phyloP scores from a whole-genome alignment of 139 green algal species.

The Picochlorum sp. region DNA sequence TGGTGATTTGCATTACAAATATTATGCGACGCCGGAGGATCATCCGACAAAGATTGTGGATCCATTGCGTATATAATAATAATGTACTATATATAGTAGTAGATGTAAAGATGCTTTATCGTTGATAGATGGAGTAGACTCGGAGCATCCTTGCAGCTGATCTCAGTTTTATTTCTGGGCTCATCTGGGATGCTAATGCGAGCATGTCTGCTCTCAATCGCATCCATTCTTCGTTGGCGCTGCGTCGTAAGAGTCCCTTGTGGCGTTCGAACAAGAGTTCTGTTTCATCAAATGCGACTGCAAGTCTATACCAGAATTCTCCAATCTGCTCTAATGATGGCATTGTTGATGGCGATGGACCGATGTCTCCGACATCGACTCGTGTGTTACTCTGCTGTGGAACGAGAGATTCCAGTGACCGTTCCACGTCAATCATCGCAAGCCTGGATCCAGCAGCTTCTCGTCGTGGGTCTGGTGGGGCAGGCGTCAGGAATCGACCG shows the following conservation, averaged over 20 bases:
- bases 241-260: slow-evolving; percentile 18
- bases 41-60: slow-evolving; percentile 26
- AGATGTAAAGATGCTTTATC: slow-evolving; percentile 2
- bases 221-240: slow-evolving; percentile 47
- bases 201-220: slow-evolving; percentile 41
- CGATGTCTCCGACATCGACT: neutral
- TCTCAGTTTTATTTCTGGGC: slow-evolving; percentile 26
- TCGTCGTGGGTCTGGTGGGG: slow-evolving; percentile 42
- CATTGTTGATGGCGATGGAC: no score
- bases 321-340: slow-evolving; percentile 17
- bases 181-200: slow-evolving; percentile 23
- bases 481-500: slow-evolving; percentile 32
- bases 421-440: slow-evolving; percentile 51
- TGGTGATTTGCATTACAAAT: slow-evolving; percentile 88
- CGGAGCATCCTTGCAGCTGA: slow-evolving; percentile 46
- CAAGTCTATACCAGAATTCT: slow-evolving; percentile 25
- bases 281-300: slow-evolving; percentile 32
- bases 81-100: neutral
- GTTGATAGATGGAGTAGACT: slow-evolving; percentile 56
- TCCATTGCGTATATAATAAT: slow-evolving; percentile 8
- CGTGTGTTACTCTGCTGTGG: slow-evolving; percentile 5
- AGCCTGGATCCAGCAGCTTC: slow-evolving; percentile 52
- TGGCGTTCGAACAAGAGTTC: slow-evolving; percentile 39
- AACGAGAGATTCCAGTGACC: slow-evolving; percentile 27
- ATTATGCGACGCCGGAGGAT: slow-evolving; percentile 25